These are phyloP conservation scores for Diplogelasinospora grovesii DNA, from an alignment of 495 filamentous ascomycete genomes.

Conservation along the genomic window DNA sequence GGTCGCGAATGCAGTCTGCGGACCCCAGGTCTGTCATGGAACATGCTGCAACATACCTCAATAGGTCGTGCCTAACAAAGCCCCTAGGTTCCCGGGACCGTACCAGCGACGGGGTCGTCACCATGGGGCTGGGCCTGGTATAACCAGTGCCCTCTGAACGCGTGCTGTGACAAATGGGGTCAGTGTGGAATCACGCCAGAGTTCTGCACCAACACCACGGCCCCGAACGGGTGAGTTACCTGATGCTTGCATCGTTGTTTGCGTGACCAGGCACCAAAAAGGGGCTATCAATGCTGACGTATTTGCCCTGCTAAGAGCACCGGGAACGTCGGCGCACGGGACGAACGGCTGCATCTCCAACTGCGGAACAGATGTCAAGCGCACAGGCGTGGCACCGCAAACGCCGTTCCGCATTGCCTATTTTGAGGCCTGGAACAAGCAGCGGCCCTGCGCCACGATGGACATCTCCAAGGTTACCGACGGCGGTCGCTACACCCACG, in stretches of 20 bases:
- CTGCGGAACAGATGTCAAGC: too few relatives aligned
- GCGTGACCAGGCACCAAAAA: too few relatives aligned
- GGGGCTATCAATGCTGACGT: too few relatives aligned
- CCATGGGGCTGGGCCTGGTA: too few relatives aligned
- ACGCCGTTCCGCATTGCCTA: constrained; percentile 23
- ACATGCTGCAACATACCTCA: too few relatives aligned
- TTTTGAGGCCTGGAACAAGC: constrained; percentile 22
- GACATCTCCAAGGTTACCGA: constrained; percentile 13
- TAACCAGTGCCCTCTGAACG: constrained; percentile 34
- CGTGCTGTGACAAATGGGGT: constrained; percentile 17
- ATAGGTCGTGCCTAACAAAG: too few relatives aligned
- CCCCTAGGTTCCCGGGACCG: constrained; percentile 26
- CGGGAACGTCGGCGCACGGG: constrained; percentile 27
- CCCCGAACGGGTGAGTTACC: too few relatives aligned
- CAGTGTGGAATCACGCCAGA: constrained; percentile 40
- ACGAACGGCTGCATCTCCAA: constrained; percentile 43
- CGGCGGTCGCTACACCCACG: constrained; percentile 23
- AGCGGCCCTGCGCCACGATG: constrained; percentile 21
- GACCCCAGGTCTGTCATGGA: too few relatives aligned
- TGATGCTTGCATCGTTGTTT: too few relatives aligned
- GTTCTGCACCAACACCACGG: constrained; percentile 35
- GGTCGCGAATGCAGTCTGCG: constrained; percentile 35
- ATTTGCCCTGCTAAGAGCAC: too few relatives aligned
- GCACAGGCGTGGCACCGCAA: too few relatives aligned
- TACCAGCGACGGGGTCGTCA: constrained; percentile 8